Evolutionary conservation across 495 filamentous ascomycete species (phyloP).

Genomic region (Aspergillus diversus): DNA sequence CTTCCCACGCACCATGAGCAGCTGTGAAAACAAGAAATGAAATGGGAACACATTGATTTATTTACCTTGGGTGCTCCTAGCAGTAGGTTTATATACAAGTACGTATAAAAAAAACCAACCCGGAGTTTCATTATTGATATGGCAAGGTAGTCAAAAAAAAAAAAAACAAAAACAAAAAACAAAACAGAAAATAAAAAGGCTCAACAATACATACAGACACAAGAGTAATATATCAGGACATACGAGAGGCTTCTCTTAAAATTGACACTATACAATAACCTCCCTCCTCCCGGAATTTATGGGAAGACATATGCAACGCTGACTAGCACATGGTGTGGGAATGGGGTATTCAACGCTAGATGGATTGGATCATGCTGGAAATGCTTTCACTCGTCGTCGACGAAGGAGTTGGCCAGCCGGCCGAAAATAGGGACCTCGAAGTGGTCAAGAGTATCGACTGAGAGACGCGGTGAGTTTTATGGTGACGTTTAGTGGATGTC

Average conservation of each 20-base stretch:
- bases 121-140: constrained; percentile 3
- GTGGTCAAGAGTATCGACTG: constrained; percentile 86
- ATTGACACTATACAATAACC: constrained; percentile 17
- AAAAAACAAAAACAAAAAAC: neutral
- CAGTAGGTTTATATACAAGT: constrained; percentile 4
- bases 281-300: neutral
- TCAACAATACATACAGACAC: constrained; percentile 8
- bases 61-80: neutral
- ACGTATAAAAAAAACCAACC: constrained; percentile 3
- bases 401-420: constrained; percentile 78
- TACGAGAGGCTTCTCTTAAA: constrained; percentile 1
- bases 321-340: neutral
- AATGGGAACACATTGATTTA: too few relatives aligned
- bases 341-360: constrained; percentile 72
- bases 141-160: neutral
- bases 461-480: constrained; percentile 2
- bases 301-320: neutral
- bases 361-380: constrained; percentile 38
- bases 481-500: neutral
- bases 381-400: constrained; percentile 78
- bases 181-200: neutral
- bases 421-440: constrained; percentile 87
- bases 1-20: too few relatives aligned
- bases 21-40: too few relatives aligned
- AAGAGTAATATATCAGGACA: neutral